A percentile compares a stretch with the other conserved stretches of the same genome.
Conservation (phyloP, 768 basidiomycete genomes). For the Coprinopsis sp. region DNA sequence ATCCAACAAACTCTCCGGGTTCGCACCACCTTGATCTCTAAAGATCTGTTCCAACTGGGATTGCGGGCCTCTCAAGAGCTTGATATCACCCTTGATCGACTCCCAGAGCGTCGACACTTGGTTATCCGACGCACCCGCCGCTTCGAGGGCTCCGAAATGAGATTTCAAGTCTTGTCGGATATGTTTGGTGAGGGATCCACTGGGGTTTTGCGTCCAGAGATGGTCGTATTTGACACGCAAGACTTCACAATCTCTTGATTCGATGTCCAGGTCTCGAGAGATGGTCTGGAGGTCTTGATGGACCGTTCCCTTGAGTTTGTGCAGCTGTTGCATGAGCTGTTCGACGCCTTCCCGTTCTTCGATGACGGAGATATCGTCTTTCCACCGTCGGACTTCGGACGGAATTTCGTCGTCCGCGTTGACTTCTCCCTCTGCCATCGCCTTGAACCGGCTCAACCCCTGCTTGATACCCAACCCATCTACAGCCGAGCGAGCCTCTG, state of each 20-base stretch:
- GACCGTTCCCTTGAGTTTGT: constrained; percentile 53
- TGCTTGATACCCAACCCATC: constrained; percentile 80
- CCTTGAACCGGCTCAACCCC: constrained; percentile 61
- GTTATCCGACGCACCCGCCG: constrained; percentile 73
- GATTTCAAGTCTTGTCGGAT: constrained; percentile 76
- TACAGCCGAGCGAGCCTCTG: constrained; percentile 69
- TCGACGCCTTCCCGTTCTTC: constrained; percentile 70
- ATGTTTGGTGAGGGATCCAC: constrained; percentile 64
- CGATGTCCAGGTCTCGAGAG: constrained; percentile 67
- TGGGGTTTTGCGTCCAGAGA: constrained; percentile 82
- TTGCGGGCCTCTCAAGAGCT: constrained; percentile 54
- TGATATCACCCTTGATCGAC: constrained; percentile 59
- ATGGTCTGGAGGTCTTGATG: constrained; percentile 57
- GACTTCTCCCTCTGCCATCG: constrained; percentile 63
- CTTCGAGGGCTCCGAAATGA: constrained; percentile 54
- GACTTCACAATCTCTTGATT: constrained; percentile 83
- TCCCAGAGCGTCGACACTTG: constrained; percentile 76
- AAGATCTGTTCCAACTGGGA: constrained; percentile 62
- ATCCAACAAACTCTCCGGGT: constrained; percentile 48
- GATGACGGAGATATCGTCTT: constrained; percentile 64
- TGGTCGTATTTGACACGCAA: constrained; percentile 86
- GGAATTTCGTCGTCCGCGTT: constrained; percentile 65
- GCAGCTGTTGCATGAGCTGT: constrained; percentile 54
- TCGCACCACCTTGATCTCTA: constrained; percentile 39
- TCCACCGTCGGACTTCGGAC: constrained; percentile 65